Base-by-base conservation (phyloP, 2,329 filamentous ascomycete genomes). In the Trichophyton mentagrophytes region DNA sequence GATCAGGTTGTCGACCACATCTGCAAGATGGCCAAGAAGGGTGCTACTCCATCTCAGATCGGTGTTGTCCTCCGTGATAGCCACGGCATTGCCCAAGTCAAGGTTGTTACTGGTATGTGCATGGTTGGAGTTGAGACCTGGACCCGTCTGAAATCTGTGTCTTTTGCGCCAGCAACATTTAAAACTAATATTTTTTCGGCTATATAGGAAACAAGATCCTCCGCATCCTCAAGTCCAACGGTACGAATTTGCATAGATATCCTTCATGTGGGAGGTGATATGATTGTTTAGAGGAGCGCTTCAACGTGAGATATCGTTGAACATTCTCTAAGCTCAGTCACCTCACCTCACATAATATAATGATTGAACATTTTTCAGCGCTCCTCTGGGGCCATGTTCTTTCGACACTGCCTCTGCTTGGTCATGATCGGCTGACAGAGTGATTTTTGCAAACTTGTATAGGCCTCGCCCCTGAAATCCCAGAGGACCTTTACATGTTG, bases 401-500 rank as follows among this genome's bases (percentile, higher is more conserved):
- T 51, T 63, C 63, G 61, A 40, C 61, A 66, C 40, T 85, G 89
- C 89, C 89, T 90, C 88, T 91, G 87, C 81, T 85, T 88, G 89
- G 89, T 92, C 82, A 63, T 60, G 80, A 71, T 64, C 74, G 85
- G 85, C 89, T 93, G 89, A 93, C 89, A 85, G 88, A 91, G 90
- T 84, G 90, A 95, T 86, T 76, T 81, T 66, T 64, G 51, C 22
- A 56, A 62, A 67, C 58, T 61, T 63, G 74, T 77, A 82, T 82
- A 99, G 93, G 93, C 83, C 90, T 99, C 77, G 92, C 93, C 72
- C 93, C 95, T 78, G 91, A 97, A 79, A 87, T 99, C 73, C 93
- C 95, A 76, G 93, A 99, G 86, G 93, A 99, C 81, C 88, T 97
- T 71, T 99, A 97, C 88, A 95, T 96, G 89, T 84, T 97, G 79